A percentile compares a stretch with the other conserved stretches of the same genome.
These are phyloP conservation scores for Stachybotrys elegans DNA, from an alignment of 2,329 filamentous ascomycete species.

Conservation along the genomic window DNA sequence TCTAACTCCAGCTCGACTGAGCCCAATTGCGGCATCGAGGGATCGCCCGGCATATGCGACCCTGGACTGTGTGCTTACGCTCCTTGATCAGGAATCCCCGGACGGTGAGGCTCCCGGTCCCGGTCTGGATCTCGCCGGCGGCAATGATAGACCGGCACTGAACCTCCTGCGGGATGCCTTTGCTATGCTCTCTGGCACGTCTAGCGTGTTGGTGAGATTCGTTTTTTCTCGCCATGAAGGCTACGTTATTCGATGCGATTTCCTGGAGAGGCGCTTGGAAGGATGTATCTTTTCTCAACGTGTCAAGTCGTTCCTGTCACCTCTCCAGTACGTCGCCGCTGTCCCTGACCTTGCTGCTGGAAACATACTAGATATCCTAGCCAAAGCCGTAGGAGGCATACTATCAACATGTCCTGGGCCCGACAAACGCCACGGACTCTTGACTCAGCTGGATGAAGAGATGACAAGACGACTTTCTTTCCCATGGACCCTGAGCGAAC, in stretches of 20 bases:
- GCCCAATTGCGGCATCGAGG: too few relatives aligned
- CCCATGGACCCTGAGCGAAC: background rate
- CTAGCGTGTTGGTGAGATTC: background rate
- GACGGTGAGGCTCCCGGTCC: too few relatives aligned
- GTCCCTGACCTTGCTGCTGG: background rate
- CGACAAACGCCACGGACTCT: background rate
- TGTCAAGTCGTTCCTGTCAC: slow-evolving; percentile 1
- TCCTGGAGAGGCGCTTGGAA: background rate
- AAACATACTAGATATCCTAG: background rate
- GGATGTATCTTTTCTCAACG: background rate
- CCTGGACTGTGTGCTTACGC: too few relatives aligned
- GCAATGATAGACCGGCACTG: too few relatives aligned
- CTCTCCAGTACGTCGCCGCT: background rate
- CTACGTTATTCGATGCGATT: background rate
- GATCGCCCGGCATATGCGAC: too few relatives aligned
- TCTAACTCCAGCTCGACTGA: too few relatives aligned
- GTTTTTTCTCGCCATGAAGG: background rate
- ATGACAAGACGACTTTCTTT: background rate
- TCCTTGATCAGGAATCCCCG: too few relatives aligned
- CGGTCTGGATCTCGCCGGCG: too few relatives aligned
- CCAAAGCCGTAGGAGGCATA: background rate
- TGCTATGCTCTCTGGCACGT: too few relatives aligned
- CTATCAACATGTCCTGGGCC: background rate
- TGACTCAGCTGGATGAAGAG: background rate
- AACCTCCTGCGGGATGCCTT: too few relatives aligned